These are phyloP conservation scores for Candida sakaeoensis DNA, from an alignment of 805 yeast genomes.

Conservation along the genomic window DNA sequence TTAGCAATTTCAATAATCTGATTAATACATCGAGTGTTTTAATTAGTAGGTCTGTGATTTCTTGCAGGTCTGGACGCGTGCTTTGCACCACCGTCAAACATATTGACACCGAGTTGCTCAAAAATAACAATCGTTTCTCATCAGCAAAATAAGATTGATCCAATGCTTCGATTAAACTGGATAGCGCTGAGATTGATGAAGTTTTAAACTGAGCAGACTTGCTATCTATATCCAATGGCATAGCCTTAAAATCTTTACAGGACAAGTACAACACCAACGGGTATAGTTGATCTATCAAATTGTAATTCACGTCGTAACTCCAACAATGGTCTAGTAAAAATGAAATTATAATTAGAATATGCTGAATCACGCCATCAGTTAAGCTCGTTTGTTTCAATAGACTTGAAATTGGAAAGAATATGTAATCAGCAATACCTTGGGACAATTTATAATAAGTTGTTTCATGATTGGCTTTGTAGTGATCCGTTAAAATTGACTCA, in stretches of 20 bases:
- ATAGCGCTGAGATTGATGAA: slow-evolving; percentile 15
- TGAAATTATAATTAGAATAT: slow-evolving; percentile 25
- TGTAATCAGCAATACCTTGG: slow-evolving; percentile 35
- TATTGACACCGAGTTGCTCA: slow-evolving; percentile 9
- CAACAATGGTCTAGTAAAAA: slow-evolving; percentile 28
- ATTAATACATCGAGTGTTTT: slow-evolving; percentile 5
- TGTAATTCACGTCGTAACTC: slow-evolving; percentile 20
- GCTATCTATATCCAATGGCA: background rate
- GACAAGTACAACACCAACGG: slow-evolving; percentile 28
- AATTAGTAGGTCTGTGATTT: background rate
- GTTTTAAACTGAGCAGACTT: slow-evolving; percentile 16
- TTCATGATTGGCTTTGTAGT: background rate
- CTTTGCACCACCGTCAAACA: slow-evolving; percentile 4
- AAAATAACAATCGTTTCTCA: slow-evolving; percentile 9
- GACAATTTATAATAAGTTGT: slow-evolving; percentile 20
- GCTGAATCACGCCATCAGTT: slow-evolving; percentile 15
- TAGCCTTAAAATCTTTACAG: slow-evolving; percentile 5
- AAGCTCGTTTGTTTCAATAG: slow-evolving; percentile 27
- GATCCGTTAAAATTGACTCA: slow-evolving; percentile 5
- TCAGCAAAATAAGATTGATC: slow-evolving; percentile 8
- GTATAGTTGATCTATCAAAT: slow-evolving; percentile 31
- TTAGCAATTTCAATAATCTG: slow-evolving; percentile 11
- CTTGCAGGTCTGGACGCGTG: slow-evolving; percentile 6
- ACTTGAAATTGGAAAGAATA: slow-evolving; percentile 37
- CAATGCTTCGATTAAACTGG: slow-evolving; percentile 10